phyloP scores from a whole-genome alignment of 106 monocot species.

The Dendrobium officinale region DNA sequence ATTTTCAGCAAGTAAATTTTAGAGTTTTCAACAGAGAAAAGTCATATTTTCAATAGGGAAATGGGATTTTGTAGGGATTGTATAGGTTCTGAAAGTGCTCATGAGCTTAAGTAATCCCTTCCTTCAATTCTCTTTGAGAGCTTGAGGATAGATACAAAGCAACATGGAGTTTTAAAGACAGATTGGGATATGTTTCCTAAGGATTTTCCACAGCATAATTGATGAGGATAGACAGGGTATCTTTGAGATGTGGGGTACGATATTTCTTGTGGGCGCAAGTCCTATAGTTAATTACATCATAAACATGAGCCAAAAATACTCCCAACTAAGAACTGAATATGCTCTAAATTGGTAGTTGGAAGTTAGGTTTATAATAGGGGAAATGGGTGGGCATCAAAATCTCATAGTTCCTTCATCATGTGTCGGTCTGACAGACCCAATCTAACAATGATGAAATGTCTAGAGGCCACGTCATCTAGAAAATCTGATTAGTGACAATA shows the following conservation, averaged over 20 bases:
- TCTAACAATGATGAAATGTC: not conserved
- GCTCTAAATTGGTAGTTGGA: not conserved
- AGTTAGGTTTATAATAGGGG: not conserved
- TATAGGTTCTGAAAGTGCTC: too few species aligned
- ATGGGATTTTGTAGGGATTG: too few species aligned
- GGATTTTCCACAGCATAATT: too few species aligned
- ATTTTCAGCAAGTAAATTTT: not conserved
- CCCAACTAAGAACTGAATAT: not conserved
- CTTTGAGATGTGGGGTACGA: too few species aligned
- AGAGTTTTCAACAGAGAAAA: too few species aligned
- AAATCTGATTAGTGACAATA: not conserved
- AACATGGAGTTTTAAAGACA: not conserved
- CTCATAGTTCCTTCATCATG: not conserved
- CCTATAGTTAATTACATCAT: too few species aligned
- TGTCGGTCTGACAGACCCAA: not conserved
- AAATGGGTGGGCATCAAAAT: not conserved
- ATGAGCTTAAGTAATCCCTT: not conserved
- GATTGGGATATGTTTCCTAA: too few species aligned
- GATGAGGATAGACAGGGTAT: too few species aligned
- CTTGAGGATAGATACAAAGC: not conserved
- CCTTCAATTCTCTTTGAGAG: not conserved
- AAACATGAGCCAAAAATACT: too few species aligned
- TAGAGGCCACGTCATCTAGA: not conserved
- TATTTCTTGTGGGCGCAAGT: too few species aligned
- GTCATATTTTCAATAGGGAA: too few species aligned